Conservation (phyloP, 805 yeast species). For the Isabelozyma rhagii region DNA sequence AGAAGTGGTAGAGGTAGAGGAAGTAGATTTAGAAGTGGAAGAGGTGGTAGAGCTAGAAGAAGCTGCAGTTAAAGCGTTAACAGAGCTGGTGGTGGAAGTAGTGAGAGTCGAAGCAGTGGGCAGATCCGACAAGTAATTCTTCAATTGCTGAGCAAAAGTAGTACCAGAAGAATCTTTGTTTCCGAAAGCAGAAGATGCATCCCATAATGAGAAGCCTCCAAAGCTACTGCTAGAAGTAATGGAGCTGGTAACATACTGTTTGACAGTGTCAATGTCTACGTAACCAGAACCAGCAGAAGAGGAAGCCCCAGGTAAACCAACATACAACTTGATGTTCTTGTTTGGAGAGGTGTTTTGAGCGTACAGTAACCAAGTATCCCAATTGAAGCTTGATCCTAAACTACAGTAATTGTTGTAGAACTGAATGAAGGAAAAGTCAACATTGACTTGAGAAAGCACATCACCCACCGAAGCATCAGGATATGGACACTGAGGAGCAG, state of each 20-base stretch:
- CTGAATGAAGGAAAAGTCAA: constrained; percentile 39
- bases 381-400: constrained; percentile 28
- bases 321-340: constrained; percentile 25
- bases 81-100: constrained; percentile 3
- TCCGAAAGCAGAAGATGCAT: constrained; percentile 54
- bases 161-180: constrained; percentile 17
- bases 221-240: constrained; percentile 30
- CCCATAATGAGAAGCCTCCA: constrained; percentile 85
- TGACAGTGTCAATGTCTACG: constrained; percentile 15
- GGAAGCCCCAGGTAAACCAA: constrained; percentile 34
- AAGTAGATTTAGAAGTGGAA: constrained; percentile 2
- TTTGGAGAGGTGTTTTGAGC: constrained; percentile 29
- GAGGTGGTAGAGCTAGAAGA: constrained; percentile 2
- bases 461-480: constrained; percentile 37
- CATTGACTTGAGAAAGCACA: constrained; percentile 16
- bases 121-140: constrained; percentile 32
- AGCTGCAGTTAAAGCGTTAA: not conserved
- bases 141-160: constrained; percentile 34
- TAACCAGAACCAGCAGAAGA: constrained; percentile 36
- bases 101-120: constrained; percentile 1
- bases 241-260: constrained; percentile 8
- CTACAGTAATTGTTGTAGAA: constrained; percentile 36
- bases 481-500: constrained; percentile 40
- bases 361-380: constrained; percentile 31
- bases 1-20: constrained; percentile 2